phyloP scores from a whole-genome alignment of 805 yeast genomes.

The Kluyveromyces siamensis region DNA sequence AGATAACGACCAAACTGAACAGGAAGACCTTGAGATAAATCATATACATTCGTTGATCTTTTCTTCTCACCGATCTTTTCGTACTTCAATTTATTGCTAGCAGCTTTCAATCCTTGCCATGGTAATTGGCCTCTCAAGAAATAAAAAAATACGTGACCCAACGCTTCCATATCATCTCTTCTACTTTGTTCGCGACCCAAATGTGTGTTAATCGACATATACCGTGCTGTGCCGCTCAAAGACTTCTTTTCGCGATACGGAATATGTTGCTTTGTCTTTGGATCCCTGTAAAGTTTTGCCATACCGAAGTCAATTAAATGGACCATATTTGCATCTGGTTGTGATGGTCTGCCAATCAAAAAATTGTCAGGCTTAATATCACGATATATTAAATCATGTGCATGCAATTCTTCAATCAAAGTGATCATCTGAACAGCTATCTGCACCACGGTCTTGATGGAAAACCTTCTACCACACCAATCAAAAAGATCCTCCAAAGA shows the following conservation, averaged over 20 bases:
- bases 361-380: conserved; percentile 98
- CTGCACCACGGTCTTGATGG: conserved; percentile 83
- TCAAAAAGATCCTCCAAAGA: conserved; percentile 93
- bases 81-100: conserved; percentile 94
- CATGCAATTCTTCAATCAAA: conserved; percentile 79
- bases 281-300: conserved; percentile 98
- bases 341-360: conserved; percentile 80
- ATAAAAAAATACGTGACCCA: conserved; percentile 95
- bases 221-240: conserved; percentile 95
- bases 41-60: conserved; percentile 78
- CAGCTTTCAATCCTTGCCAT: conserved; percentile 98
- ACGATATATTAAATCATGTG: conserved; percentile 83
- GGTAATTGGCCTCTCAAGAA: conserved; percentile 91
- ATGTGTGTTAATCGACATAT: conserved; percentile 96
- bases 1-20: conserved; percentile 89
- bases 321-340: conserved; percentile 75
- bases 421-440: conserved; percentile 92
- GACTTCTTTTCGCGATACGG: conserved; percentile 96
- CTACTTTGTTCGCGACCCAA: conserved; percentile 95
- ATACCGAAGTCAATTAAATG: conserved; percentile 95
- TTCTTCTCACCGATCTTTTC: conserved; percentile 97
- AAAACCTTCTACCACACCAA: conserved; percentile 92
- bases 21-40: conserved; percentile 82
- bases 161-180: conserved; percentile 91
- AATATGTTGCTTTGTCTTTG: conserved; percentile 88